phyloP scores from a whole-genome alignment of 305 asterid genomes.

The Plantago coronopus region DNA sequence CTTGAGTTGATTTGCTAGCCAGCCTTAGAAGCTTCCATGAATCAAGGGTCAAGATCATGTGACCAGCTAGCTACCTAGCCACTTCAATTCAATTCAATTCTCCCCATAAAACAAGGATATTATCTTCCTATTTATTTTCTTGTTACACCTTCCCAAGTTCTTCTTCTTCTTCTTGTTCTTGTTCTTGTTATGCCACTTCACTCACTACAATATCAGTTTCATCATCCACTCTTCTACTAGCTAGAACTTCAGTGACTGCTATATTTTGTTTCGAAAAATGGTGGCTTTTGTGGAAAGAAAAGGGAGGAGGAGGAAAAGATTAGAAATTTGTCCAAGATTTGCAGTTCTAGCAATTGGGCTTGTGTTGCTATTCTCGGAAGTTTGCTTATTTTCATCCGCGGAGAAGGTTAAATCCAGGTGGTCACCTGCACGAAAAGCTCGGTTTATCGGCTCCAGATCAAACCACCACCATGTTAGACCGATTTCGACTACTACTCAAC shows the following conservation, averaged over 20 bases:
- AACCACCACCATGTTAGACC: neutral
- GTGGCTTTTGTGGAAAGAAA: slow-evolving; percentile 22
- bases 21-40: slow-evolving; percentile 73
- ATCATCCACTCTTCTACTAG: slow-evolving; percentile 1
- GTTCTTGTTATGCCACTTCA: neutral
- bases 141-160: slow-evolving; percentile 10
- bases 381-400: slow-evolving; percentile 31
- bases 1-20: too few relatives aligned
- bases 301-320: slow-evolving; percentile 21
- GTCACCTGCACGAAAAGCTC: slow-evolving; percentile 49
- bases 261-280: slow-evolving; percentile 10
- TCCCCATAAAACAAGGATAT: slow-evolving; percentile 53
- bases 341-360: slow-evolving; percentile 29
- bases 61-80: too few relatives aligned
- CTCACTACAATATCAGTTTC: slow-evolving; percentile 25
- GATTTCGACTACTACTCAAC: neutral
- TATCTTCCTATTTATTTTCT: neutral
- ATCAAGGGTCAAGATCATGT: slow-evolving; percentile 77
- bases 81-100: too few relatives aligned
- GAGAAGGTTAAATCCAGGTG: slow-evolving; percentile 18
- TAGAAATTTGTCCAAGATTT: slow-evolving; percentile 16
- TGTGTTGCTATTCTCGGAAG: slow-evolving; percentile 33
- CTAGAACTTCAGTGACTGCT: slow-evolving; percentile 6
- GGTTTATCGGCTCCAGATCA: slow-evolving; percentile 21
- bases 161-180: neutral